A percentile compares a stretch with the other conserved stretches of the same genome.
Conservation (phyloP, 345 rosid genomes). For the Eutrema japonicum region DNA sequence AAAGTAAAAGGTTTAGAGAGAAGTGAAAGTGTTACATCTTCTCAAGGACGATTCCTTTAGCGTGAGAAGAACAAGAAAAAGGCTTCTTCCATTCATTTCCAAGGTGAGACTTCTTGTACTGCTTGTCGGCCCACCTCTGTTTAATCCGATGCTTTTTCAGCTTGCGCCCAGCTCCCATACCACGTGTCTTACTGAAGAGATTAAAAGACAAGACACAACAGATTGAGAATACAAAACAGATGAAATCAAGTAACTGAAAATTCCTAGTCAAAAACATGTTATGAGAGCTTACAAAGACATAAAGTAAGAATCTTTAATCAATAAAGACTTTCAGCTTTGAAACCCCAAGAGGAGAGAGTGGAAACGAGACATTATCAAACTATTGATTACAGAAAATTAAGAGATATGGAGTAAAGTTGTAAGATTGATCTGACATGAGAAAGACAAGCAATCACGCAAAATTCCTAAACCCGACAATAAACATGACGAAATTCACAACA, state of each 20-base stretch:
- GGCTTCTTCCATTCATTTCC: conserved; percentile 95
- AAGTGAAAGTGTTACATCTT: conserved; percentile 48
- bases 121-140: conserved; percentile 95
- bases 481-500: conserved; percentile 9
- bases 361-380: neutral
- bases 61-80: conserved; percentile 68
- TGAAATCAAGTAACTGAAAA: neutral
- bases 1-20: neutral
- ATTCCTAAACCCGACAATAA: neutral
- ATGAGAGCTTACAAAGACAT: neutral
- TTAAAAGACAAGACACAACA: neutral
- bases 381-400: neutral
- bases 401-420: neutral
- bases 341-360: neutral
- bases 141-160: conserved; percentile 72
- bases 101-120: conserved; percentile 80
- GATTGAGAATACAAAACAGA: neutral
- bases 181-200: conserved; percentile 55
- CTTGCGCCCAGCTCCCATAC: conserved; percentile 81
- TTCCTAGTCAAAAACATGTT: neutral
- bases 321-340: neutral
- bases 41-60: conserved; percentile 73
- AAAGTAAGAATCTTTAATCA: neutral
- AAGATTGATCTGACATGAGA: conserved; percentile 1
- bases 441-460: neutral